Base-by-base conservation (phyloP, 306 rosid species). In the Malus asiatica region DNA sequence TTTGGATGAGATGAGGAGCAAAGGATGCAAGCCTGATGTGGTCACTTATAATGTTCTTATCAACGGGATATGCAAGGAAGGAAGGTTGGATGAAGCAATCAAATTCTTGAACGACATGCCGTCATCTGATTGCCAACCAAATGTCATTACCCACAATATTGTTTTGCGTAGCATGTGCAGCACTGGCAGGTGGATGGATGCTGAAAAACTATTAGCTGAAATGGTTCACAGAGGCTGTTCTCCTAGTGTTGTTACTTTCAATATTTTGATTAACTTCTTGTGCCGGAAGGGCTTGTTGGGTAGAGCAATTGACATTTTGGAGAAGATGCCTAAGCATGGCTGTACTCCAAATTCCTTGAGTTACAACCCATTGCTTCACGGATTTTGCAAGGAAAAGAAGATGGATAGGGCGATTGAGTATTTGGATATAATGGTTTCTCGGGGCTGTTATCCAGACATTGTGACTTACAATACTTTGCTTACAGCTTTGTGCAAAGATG, bases 191-290 rank as follows among this genome's bases (percentile, higher is more conserved):
- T 96, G 98, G 98, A 87, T 84, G 97, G 98, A 92, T 84, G 97
- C 97, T 11, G 98, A 92, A 80, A 92, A 76, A 70, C 83, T 96
- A 16, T 57, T 96, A 74, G 60, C 86, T 10, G 96, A 96, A 42
- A 92, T 96, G 99, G 86, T 90, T 70, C 83, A 87, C 5, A 90
- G 86, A 85, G 98, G 98, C 10, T 92, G 96, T 77, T 80, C 99
- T 72, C 99, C 98, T 12, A 92, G 96, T 82, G 98, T 92, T 68
- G 99, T 96, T 42, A 96, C 99, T 83, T 96, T 96, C 89, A 96
- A 96, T 76, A 96, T 92, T 76, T 87, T 96, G 89, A 96, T 96
- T 52, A 92, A 90, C 81, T 96, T 90, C 81, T 72, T 96, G 85
- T 96, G 99, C 78, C 81, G 97, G 71, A 88, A 87, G 83, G 93